These are phyloP conservation scores for Paecilomyces sp. DNA, from an alignment of 2,329 filamentous ascomycete species.

Conservation along the genomic window DNA sequence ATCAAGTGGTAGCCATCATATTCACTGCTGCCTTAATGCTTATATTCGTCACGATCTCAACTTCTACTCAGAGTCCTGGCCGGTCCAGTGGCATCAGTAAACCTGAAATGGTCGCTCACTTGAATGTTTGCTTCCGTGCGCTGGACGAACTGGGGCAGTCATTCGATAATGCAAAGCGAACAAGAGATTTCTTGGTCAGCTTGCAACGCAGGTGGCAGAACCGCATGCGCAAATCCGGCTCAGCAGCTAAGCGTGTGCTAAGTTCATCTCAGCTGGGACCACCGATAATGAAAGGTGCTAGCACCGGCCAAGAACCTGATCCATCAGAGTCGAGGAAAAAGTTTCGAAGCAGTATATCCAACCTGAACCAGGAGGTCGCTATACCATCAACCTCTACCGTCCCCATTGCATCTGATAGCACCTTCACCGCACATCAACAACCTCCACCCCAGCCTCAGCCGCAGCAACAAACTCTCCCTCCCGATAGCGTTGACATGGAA, in stretches of 20 bases:
- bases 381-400: background rate
- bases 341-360: background rate
- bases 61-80: conserved; percentile 9
- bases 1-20: conserved; percentile 38
- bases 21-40: conserved; percentile 38
- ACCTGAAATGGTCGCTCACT: conserved; percentile 23
- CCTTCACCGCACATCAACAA: background rate
- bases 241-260: conserved; percentile 20
- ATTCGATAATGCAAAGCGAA: conserved; percentile 34
- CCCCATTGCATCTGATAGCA: background rate
- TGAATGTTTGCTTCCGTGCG: conserved; percentile 37
- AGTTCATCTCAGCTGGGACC: conserved; percentile 7
- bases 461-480: background rate
- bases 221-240: conserved; percentile 24
- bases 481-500: background rate
- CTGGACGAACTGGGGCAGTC: conserved; percentile 34
- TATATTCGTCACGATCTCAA: conserved; percentile 30
- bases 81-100: background rate
- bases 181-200: conserved; percentile 30
- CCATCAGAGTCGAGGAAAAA: background rate
- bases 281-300: background rate
- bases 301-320: background rate
- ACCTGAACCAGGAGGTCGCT: background rate
- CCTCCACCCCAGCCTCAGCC: background rate
- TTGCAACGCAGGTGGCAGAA: conserved; percentile 33